Evolutionary conservation across 2,329 filamentous ascomycete genomes (phyloP).

Genomic region (Alternaria arborescens): DNA sequence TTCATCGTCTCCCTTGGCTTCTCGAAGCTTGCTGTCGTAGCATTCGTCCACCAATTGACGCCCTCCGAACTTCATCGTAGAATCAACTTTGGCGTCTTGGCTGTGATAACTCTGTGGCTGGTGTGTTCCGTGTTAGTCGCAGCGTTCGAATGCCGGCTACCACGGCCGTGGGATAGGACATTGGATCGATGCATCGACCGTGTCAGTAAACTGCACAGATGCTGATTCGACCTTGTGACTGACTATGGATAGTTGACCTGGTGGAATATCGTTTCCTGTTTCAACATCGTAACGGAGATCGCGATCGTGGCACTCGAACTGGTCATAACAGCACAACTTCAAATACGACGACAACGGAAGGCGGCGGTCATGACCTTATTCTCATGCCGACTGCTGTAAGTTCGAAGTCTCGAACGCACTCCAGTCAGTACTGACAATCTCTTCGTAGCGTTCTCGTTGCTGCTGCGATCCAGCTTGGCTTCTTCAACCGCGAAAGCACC

Average conservation of each 20-base stretch:
- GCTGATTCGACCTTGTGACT: background rate
- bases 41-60: conserved; percentile 35
- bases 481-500: conserved; percentile 25
- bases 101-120: conserved; percentile 22
- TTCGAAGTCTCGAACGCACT: background rate
- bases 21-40: conserved; percentile 39
- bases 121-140: conserved; percentile 21
- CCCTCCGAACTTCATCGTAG: conserved; percentile 24
- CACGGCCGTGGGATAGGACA: conserved; percentile 30
- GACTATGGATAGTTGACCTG: conserved; percentile 22
- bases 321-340: conserved; percentile 27
- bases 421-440: background rate
- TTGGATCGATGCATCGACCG: conserved; percentile 23
- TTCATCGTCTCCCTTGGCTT: conserved; percentile 36
- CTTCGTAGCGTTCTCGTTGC: conserved; percentile 24
- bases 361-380: conserved; percentile 30
- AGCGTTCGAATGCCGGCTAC: conserved; percentile 26
- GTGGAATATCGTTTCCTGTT: conserved; percentile 26
- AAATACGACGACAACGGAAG: conserved; percentile 24
- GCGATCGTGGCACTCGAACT: conserved; percentile 33
- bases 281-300: conserved; percentile 33
- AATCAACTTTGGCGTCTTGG: conserved; percentile 25
- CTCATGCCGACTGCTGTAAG: conserved; percentile 29
- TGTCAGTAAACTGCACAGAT: conserved; percentile 14
- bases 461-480: conserved; percentile 24